Evolutionary conservation across 2,329 filamentous ascomycete genomes (phyloP), one percentile per base, ranked within the genome.

Genomic region (Tolypocladium ovalisporum): DNA sequence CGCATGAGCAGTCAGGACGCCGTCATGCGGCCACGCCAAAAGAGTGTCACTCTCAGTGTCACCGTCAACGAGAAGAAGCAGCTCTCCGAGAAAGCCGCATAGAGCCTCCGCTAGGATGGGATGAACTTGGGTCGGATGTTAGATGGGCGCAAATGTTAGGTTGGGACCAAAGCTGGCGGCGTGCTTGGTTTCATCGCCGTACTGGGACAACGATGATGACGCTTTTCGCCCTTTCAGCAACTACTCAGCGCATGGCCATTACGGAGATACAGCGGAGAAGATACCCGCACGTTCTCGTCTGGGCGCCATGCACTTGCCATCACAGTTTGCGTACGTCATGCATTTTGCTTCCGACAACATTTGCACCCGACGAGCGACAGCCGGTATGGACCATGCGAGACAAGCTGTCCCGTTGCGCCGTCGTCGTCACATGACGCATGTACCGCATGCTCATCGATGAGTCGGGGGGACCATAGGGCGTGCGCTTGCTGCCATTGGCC

Each of bases 1-100:
- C 84, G 92, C 67, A 94, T 96, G 91, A 87, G 83, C 34, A 77
- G 88, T 64, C 92, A 97, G 73, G 92, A 97, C 67, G 92, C 92
- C 63, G 86, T 89, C 71, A 92, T 94, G 80, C 84, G 87, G 62
- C 82, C 78, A 27, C 73, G 76, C 36, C 66, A 69, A 55, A 70
- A 74, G 65, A 74, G 67, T 54, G 62, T 65, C 36, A 59, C 60
- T 54, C 61, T 61, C 44, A 59, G 53, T 52, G 56, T 59, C 44
- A 54, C 62, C 5, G 47, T 60, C 24, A 60, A 47, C 49, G 68
- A 77, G 68, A 73, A 73, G 67, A 67, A 75, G 65, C 70, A 70
- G 59, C 63, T 69, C 34, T 65, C 64, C 60, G 73, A 75, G 62
- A 75, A 74, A 66, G 63, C 53, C 19, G 54, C 59, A 39, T 60